A percentile compares a stretch with the other conserved stretches of the same genome.
Evolutionary conservation across 306 rosid genomes (phyloP).

Genomic region (Pterocarpus santalinus): DNA sequence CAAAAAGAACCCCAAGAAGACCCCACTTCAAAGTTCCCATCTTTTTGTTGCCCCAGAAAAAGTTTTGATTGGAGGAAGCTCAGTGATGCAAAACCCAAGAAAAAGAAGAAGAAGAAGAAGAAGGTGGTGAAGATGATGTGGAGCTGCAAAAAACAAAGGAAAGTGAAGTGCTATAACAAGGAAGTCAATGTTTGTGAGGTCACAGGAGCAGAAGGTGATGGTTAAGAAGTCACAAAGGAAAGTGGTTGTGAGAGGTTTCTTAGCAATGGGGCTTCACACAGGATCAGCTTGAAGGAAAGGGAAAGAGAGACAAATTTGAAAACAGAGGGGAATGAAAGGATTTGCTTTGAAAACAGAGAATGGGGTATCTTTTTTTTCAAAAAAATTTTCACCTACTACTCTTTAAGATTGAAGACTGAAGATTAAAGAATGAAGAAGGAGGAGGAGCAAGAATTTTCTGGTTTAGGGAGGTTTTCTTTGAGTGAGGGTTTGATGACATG

Average conservation of each 20-base stretch:
- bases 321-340: slow-evolving; percentile 1
- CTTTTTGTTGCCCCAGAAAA: slow-evolving; percentile 30
- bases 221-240: slow-evolving; percentile 53
- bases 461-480: background rate
- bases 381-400: background rate
- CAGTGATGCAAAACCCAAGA: background rate
- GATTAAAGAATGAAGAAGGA: background rate
- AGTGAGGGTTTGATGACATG: background rate
- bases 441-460: background rate
- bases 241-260: slow-evolving; percentile 58
- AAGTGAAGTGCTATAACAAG: background rate
- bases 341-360: slow-evolving; percentile 12
- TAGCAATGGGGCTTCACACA: slow-evolving; percentile 38
- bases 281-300: slow-evolving; percentile 34
- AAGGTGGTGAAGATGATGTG: background rate
- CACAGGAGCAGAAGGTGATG: slow-evolving; percentile 33
- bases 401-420: slow-evolving; percentile 1
- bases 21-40: slow-evolving; percentile 60
- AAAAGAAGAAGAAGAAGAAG: background rate
- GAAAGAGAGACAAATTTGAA: slow-evolving; percentile 42
- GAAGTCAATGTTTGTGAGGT: slow-evolving; percentile 38
- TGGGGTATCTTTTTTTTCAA: background rate
- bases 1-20: slow-evolving; percentile 59
- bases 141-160: slow-evolving; percentile 3
- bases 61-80: background rate